These are phyloP conservation scores for Alternaria burnsii DNA, from an alignment of 2,329 filamentous ascomycete species.

Conservation along the genomic window DNA sequence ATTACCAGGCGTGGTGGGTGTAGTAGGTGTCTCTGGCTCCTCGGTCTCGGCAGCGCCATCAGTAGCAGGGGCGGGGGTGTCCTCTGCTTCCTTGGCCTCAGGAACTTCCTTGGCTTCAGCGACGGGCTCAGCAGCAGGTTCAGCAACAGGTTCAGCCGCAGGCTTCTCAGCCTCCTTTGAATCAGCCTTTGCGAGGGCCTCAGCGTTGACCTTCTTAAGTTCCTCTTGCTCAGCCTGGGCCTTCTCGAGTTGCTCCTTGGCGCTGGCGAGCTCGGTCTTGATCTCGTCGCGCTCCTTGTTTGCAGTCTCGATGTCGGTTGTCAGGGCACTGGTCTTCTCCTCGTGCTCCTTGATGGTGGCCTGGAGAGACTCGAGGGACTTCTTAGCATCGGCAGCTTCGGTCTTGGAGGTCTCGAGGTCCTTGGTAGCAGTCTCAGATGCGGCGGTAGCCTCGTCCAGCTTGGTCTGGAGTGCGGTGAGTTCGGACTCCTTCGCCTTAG, in stretches of 20 bases:
- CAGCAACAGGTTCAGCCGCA: constrained; percentile 7
- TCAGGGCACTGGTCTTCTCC: constrained; percentile 23
- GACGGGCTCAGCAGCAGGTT: constrained; percentile 6
- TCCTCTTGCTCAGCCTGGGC: constrained; percentile 27
- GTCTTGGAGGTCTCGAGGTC: constrained; percentile 30
- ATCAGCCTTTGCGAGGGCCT: constrained; percentile 28
- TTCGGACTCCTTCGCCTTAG: constrained; percentile 28
- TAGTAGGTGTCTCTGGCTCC: constrained; percentile 9
- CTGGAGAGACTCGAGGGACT: constrained; percentile 18
- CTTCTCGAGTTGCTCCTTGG: constrained; percentile 33
- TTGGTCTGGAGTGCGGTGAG: constrained; percentile 29
- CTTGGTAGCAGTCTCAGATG: constrained; percentile 22
- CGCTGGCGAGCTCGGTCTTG: constrained; percentile 28
- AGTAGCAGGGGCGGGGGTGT: neutral
- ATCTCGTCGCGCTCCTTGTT: constrained; percentile 31
- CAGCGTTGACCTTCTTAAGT: constrained; percentile 27
- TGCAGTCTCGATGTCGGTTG: constrained; percentile 23
- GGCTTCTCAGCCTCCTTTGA: constrained; percentile 23
- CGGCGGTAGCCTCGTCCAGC: constrained; percentile 25
- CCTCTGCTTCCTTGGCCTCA: constrained; percentile 5
- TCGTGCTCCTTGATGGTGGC: constrained; percentile 25
- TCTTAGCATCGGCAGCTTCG: constrained; percentile 24
- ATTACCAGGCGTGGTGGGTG: constrained; percentile 9
- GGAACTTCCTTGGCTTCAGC: neutral
- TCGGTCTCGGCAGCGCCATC: constrained; percentile 3